A percentile compares a stretch with the other conserved stretches of the same genome.
Conservation (phyloP, 2,329 filamentous ascomycete genomes). For the Penicillium fuscoglaucum region DNA sequence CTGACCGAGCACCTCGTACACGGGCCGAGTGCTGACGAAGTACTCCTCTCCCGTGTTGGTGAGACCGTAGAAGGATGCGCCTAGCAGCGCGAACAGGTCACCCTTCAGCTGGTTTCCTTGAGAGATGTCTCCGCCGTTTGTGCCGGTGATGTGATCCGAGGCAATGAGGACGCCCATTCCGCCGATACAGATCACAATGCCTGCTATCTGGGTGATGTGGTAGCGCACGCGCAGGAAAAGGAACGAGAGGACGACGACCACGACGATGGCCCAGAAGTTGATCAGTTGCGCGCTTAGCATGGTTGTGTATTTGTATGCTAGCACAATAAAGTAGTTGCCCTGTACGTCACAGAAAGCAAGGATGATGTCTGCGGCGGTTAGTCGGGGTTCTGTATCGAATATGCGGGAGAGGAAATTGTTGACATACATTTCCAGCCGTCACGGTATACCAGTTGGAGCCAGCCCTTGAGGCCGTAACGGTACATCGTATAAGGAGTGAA, state of each 20-base stretch:
- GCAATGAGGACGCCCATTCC: constrained; percentile 85
- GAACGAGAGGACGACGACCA: constrained; percentile 85
- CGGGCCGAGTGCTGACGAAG: constrained; percentile 78
- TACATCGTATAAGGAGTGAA: constrained; percentile 80
- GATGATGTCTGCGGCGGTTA: constrained; percentile 62
- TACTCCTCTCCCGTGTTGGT: constrained; percentile 93
- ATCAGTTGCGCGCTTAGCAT: constrained; percentile 91
- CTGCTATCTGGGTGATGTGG: constrained; percentile 77
- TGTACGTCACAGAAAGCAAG: constrained; percentile 91
- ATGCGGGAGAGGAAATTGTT: background rate
- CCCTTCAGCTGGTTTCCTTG: constrained; percentile 76
- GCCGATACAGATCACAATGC: constrained; percentile 87
- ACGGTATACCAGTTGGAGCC: constrained; percentile 60
- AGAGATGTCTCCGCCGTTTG: constrained; percentile 62
- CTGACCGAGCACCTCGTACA: constrained; percentile 93
- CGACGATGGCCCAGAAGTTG: constrained; percentile 97
- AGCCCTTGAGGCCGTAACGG: constrained; percentile 73
- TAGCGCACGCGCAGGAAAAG: constrained; percentile 83
- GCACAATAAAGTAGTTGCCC: constrained; percentile 96
- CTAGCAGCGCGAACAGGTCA: constrained; percentile 85
- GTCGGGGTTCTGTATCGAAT: background rate
- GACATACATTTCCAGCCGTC: constrained; percentile 81
- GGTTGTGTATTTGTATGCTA: constrained; percentile 90
- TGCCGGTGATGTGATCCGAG: constrained; percentile 78
- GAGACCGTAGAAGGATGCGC: constrained; percentile 87